phyloP scores from a whole-genome alignment of 75 land plant genomes.

The Ceratopteris richardii region DNA sequence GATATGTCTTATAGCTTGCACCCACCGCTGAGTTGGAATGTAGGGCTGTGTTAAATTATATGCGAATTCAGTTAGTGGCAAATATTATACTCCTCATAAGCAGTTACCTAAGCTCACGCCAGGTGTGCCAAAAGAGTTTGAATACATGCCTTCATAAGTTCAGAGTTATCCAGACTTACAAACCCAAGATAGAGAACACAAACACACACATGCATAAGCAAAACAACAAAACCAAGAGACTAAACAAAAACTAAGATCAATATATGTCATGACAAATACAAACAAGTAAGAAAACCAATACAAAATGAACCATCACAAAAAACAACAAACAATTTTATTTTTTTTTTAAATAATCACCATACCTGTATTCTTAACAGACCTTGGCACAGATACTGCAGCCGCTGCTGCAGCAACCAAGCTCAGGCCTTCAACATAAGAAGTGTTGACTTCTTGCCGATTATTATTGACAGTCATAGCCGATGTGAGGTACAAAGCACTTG shows the following conservation, averaged over 20 bases:
- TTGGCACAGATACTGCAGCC: not conserved
- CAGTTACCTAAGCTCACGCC: too few species aligned
- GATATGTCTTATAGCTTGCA: not conserved
- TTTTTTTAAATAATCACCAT: not conserved
- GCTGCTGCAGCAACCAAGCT: slow-evolving; percentile 7
- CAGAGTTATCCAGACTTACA: too few species aligned
- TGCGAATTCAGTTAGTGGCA: too few species aligned
- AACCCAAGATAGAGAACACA: too few species aligned
- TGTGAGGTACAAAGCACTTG: slow-evolving; percentile 38
- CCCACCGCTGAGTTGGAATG: not conserved
- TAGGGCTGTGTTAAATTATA: too few species aligned
- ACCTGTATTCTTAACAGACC: not conserved
- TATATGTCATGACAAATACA: too few species aligned
- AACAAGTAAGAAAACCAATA: too few species aligned
- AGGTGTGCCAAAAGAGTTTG: too few species aligned
- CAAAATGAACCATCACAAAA: not conserved
- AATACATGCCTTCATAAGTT: too few species aligned
- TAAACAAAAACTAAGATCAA: too few species aligned
- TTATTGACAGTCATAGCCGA: slow-evolving; percentile 40
- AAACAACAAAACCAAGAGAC: not conserved
- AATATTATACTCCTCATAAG: too few species aligned
- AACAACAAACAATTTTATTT: not conserved
- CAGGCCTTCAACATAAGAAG: slow-evolving; percentile 31
- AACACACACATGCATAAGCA: too few species aligned
- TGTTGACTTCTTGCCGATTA: slow-evolving; percentile 39